These are phyloP conservation scores for Russula griseocarnosa DNA, from an alignment of 768 basidiomycete species.

Conservation along the genomic window DNA sequence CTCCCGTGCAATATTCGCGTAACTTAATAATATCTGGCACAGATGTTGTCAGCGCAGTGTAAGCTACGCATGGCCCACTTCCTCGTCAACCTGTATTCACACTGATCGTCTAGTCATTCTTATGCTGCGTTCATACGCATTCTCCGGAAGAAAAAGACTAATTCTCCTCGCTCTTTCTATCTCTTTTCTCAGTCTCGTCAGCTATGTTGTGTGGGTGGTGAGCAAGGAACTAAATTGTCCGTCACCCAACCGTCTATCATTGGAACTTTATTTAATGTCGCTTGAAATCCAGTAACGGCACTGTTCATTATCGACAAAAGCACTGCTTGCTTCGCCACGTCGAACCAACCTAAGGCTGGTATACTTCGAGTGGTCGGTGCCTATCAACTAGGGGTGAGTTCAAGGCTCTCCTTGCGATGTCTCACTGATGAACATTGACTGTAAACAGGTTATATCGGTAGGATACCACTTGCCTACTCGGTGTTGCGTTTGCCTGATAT, in stretches of 20 bases:
- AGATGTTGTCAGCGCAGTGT: constrained; percentile 23
- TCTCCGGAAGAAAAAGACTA: constrained; percentile 10
- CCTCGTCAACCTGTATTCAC: neutral
- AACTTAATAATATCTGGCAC: neutral
- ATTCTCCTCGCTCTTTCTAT: constrained; percentile 12
- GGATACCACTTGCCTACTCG: neutral
- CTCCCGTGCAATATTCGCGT: neutral
- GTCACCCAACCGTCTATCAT: neutral
- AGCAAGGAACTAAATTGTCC: constrained; percentile 6
- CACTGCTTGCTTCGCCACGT: constrained; percentile 17
- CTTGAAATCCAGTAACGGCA: constrained; percentile 10
- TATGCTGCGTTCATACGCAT: constrained; percentile 26
- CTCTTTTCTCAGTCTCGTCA: constrained; percentile 6
- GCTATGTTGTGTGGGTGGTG: constrained; percentile 14
- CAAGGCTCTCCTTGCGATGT: neutral
- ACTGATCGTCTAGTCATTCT: constrained; percentile 15
- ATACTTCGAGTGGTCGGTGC: neutral
- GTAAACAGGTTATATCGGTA: constrained; percentile 16
- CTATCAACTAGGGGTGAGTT: constrained; percentile 23
- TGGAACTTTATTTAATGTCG: neutral
- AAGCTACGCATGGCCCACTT: neutral
- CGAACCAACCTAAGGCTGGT: neutral
- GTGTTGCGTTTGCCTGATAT: neutral
- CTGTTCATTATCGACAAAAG: constrained; percentile 8
- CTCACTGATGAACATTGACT: neutral